phyloP scores from a whole-genome alignment of 202 grass and related monocot species.

The Panicum virgatum region DNA sequence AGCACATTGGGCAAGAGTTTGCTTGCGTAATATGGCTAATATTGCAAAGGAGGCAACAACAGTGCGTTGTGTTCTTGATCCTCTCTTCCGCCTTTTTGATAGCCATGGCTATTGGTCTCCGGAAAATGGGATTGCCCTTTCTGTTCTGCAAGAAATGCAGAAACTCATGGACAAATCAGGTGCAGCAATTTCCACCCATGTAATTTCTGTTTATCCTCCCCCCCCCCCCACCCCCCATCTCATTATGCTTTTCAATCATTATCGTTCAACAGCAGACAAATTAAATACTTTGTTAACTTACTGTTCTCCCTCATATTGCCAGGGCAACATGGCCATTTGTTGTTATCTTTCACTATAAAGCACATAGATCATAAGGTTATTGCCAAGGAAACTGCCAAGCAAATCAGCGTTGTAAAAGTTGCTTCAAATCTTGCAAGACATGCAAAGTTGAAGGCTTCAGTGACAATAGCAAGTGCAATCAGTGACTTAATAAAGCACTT shows the following conservation, averaged over 20 bases:
- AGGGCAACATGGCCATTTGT: slow-evolving; percentile 86
- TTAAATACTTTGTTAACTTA: slow-evolving; percentile 24
- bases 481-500: slow-evolving; percentile 86
- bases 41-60: slow-evolving; percentile 90
- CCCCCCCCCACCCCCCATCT: background rate
- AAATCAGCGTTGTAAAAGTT: slow-evolving; percentile 86
- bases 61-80: slow-evolving; percentile 80
- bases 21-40: slow-evolving; percentile 88
- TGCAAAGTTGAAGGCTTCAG: slow-evolving; percentile 67
- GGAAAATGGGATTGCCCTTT: slow-evolving; percentile 74
- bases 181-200: slow-evolving; percentile 44
- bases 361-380: slow-evolving; percentile 90
- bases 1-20: slow-evolving; percentile 77
- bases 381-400: slow-evolving; percentile 63
- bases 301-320: slow-evolving; percentile 24
- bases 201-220: slow-evolving; percentile 47
- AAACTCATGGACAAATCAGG: slow-evolving; percentile 84
- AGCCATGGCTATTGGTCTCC: slow-evolving; percentile 77
- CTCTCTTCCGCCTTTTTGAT: slow-evolving; percentile 84
- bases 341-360: slow-evolving; percentile 87
- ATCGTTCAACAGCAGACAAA: slow-evolving; percentile 9
- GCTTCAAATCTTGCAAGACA: slow-evolving; percentile 75
- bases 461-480: slow-evolving; percentile 75
- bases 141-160: slow-evolving; percentile 92
- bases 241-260: background rate